Conservation (phyloP, 805 yeast species). For the Ogataea haglerorum region DNA sequence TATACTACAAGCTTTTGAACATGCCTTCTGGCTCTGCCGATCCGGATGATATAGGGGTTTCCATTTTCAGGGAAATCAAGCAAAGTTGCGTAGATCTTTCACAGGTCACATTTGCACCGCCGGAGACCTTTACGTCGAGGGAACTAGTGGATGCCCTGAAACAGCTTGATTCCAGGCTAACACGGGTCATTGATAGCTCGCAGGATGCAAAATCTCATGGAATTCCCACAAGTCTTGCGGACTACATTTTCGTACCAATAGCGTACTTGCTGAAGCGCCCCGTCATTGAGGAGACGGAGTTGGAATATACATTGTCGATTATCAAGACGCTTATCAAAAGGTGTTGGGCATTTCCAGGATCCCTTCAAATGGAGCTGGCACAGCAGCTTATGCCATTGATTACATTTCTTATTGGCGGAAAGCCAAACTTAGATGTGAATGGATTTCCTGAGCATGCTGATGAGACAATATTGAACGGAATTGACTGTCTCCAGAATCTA, state of each 20-base stretch:
- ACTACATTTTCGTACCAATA: constrained; percentile 61
- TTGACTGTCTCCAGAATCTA: constrained; percentile 29
- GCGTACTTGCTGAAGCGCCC: constrained; percentile 49
- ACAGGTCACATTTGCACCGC: constrained; percentile 40
- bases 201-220: background rate
- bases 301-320: constrained; percentile 44
- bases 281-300: constrained; percentile 41
- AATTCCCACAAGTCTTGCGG: constrained; percentile 46
- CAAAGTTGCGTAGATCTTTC: constrained; percentile 45
- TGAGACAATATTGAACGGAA: constrained; percentile 38
- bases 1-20: background rate
- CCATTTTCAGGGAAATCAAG: constrained; percentile 29
- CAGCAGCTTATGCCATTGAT: constrained; percentile 46
- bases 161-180: constrained; percentile 30
- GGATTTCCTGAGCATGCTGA: constrained; percentile 29
- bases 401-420: constrained; percentile 44
- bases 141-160: constrained; percentile 33
- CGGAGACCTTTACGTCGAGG: constrained; percentile 30
- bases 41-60: constrained; percentile 9
- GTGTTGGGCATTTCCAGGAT: constrained; percentile 44
- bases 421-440: constrained; percentile 35
- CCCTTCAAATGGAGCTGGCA: constrained; percentile 36
- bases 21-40: constrained; percentile 1
- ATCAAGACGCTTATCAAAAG: constrained; percentile 40
- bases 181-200: constrained; percentile 5